Evolutionary conservation across 129 eudicot genomes (phyloP), one percentile per base, ranked within the genome.

Genomic region (Gnaphalium uliginosum): DNA sequence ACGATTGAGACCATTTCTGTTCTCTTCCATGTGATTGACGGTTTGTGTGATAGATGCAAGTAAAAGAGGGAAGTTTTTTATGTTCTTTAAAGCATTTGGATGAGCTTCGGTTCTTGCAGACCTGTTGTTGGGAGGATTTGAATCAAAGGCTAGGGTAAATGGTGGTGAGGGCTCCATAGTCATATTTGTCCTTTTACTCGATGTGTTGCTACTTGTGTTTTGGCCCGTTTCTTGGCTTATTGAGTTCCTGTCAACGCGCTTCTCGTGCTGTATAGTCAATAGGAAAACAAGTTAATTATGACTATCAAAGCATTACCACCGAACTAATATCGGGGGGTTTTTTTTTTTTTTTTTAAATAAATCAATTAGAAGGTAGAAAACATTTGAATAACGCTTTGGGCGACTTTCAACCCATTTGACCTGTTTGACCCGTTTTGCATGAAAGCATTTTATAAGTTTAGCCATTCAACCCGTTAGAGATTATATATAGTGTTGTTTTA

Each of bases 31-130:
- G 60, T 82, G 86, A 51, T 79, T 85, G 82, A 86, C 87, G 2
- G 86, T 77, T 59, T 86, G 93, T 8, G 90, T 87, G 67, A 90
- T 82, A 9, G 93, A 90, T 24, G 96, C 96, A 2, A 87, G 84
- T 26, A 90, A 79, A 39, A 90, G 86, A 5, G 96, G 96, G 74
- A 86, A 90, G 59, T 90, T 90, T 82, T 90, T 86, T 72, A 90
- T 90, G 85, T 90, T 90, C 73, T 84, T 90, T 61, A 90, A 86
- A 25, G 96, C 96, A 71, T 90, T 88, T 1, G 96, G 96, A 71
- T 90, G 96, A 35, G 93, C 96, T 69, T 90, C 93, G 0, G 96
- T 90, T 84, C 78, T 84, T 76, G 93, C 85, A 53, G 92, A 80
- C 27, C 85, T 79, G 72, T 82, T 79, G 18, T 82, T 68, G 22